These are phyloP conservation scores for Tuctoria greenei DNA, from an alignment of 176 grass and related monocot species.

Conservation along the genomic window DNA sequence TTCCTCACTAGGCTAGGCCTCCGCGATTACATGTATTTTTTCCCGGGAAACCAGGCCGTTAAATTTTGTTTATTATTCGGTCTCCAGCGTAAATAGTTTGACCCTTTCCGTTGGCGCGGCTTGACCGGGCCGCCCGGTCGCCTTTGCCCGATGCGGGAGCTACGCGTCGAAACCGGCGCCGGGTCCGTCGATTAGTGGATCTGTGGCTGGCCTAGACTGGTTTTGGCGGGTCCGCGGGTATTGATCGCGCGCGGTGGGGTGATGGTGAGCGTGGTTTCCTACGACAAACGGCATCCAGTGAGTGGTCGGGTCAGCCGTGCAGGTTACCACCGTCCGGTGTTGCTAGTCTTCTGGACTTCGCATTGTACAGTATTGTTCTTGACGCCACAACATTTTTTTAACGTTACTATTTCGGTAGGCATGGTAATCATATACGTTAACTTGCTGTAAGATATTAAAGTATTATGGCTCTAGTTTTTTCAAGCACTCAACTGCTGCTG, in stretches of 20 bases:
- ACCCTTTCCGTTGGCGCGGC: conserved; percentile 5
- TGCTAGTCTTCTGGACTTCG: background rate
- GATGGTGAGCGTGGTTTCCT: background rate
- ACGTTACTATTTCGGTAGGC: background rate
- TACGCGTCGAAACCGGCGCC: background rate
- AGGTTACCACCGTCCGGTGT: background rate
- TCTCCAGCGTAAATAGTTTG: conserved; percentile 33
- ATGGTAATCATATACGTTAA: too few relatives aligned
- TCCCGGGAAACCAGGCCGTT: conserved; percentile 15
- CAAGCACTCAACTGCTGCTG: too few relatives aligned
- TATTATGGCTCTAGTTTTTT: too few relatives aligned
- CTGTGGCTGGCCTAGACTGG: background rate
- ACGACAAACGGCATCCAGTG: background rate
- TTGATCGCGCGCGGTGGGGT: too few relatives aligned
- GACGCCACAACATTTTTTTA: background rate
- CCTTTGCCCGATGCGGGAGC: background rate
- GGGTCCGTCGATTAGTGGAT: background rate
- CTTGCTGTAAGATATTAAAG: too few relatives aligned
- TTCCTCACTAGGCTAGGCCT: background rate
- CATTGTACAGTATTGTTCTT: background rate
- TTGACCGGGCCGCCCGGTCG: conserved; percentile 32
- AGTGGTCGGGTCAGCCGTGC: conserved; percentile 2
- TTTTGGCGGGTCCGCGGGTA: too few relatives aligned
- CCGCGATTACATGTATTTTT: background rate
- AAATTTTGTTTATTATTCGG: background rate